Evolutionary conservation across 2,329 filamentous ascomycete genomes (phyloP).

Genomic region (Microcyclosporella mali): DNA sequence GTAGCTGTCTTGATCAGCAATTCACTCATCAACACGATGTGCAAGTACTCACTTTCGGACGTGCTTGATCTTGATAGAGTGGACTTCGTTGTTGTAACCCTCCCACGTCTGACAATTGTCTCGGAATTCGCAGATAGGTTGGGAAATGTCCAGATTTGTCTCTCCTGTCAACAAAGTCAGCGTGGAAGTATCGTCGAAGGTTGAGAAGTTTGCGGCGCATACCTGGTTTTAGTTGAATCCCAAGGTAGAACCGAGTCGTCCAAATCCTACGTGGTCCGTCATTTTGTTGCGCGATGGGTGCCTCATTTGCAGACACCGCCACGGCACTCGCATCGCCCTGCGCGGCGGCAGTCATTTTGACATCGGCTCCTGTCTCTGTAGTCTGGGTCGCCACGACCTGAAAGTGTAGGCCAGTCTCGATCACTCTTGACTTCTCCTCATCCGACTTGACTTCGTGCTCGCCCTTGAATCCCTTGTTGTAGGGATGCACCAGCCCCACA

Average conservation of each 20-base stretch:
- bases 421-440: slow-evolving; percentile 56
- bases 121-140: slow-evolving; percentile 81
- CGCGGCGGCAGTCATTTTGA: slow-evolving; percentile 44
- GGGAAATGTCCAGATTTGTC: slow-evolving; percentile 70
- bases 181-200: neutral
- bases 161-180: slow-evolving; percentile 43
- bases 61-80: slow-evolving; percentile 74
- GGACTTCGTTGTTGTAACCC: slow-evolving; percentile 67
- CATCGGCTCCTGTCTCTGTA: slow-evolving; percentile 47
- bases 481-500: slow-evolving; percentile 80
- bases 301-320: slow-evolving; percentile 28
- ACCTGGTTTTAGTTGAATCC: slow-evolving; percentile 60
- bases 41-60: slow-evolving; percentile 65
- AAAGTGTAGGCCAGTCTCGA: slow-evolving; percentile 56
- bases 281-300: slow-evolving; percentile 29
- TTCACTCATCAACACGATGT: neutral
- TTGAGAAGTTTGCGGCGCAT: neutral
- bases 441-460: slow-evolving; percentile 63
- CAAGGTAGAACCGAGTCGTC: slow-evolving; percentile 92
- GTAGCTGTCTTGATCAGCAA: slow-evolving; percentile 51
- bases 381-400: slow-evolving; percentile 54
- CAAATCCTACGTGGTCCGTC: slow-evolving; percentile 55
- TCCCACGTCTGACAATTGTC: slow-evolving; percentile 69
- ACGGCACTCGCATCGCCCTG: slow-evolving; percentile 38
- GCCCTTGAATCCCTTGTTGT: slow-evolving; percentile 87